A percentile compares a stretch with the other conserved stretches of the same genome.
Conservation (phyloP, 805 yeast genomes). For the Candida namnaoensis region DNA sequence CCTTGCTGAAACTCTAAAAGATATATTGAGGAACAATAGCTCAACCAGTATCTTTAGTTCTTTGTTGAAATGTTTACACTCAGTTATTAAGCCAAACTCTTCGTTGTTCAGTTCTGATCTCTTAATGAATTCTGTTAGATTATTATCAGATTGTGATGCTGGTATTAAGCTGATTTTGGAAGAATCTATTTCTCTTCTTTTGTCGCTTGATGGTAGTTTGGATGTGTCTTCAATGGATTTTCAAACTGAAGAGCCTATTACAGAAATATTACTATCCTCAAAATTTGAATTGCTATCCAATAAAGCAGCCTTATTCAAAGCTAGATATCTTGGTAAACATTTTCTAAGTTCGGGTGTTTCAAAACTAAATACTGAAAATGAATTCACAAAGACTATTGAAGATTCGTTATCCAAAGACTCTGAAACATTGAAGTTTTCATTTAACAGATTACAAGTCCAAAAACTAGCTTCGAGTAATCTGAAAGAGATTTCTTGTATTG, state of each 20-base stretch:
- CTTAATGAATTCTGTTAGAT: neutral
- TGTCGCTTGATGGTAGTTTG: too few relatives aligned
- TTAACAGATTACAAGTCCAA: slow-evolving; percentile 16
- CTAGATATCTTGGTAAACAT: slow-evolving; percentile 1
- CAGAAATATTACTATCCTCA: neutral
- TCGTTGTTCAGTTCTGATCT: too few relatives aligned
- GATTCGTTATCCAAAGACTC: slow-evolving; percentile 12
- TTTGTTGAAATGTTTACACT: too few relatives aligned
- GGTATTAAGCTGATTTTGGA: too few relatives aligned
- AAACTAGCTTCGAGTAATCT: slow-evolving; percentile 7
- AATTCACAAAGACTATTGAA: slow-evolving; percentile 4
- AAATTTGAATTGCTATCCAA: neutral
- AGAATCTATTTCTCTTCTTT: too few relatives aligned
- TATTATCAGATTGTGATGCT: neutral
- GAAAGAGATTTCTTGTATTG: slow-evolving; percentile 21
- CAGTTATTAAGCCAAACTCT: too few relatives aligned
- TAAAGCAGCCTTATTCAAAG: neutral
- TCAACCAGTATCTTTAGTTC: too few relatives aligned
- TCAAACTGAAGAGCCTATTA: neutral
- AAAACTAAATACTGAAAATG: neutral
- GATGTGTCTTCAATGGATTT: neutral
- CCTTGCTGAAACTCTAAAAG: too few relatives aligned
- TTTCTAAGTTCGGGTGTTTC: neutral
- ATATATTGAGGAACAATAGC: too few relatives aligned
- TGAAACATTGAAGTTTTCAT: slow-evolving; percentile 18